Evolutionary conservation across 345 rosid genomes (phyloP), one percentile per base, ranked within the genome.

Genomic region (Hibiscus tridactylites): DNA sequence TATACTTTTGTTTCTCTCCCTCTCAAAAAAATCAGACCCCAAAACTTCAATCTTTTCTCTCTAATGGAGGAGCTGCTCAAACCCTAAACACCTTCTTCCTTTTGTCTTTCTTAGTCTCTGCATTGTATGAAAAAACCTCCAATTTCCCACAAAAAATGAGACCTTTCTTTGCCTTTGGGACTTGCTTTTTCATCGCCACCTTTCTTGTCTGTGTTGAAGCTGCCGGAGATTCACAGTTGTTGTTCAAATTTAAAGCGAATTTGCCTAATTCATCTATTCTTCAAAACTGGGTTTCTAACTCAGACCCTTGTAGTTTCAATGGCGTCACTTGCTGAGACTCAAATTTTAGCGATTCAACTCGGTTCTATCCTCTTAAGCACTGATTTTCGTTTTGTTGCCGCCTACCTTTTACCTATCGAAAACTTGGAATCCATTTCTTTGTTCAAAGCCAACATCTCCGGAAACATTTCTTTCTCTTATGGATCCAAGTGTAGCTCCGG

Each of bases 401-500:
- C 86, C 0, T 83, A 76, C 71, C 84, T 94, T 6, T 26, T 94
- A 66, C 74, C 85, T 7, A 85, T 94, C 15, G 82, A 76, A 3
- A 76, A 69, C 59, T 77, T 94, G 44, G 95, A 88, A 78, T 79
- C 81, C 54, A 80, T 94, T 46, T 73, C 82, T 35, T 79, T 91
- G 78, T 70, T 79, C 26, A 49, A 78, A 33, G 47, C 83, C 15
- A 77, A 90, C 77, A 73, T 94, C 74, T 83, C 91, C 44, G 98
- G 97, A 69, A 61, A 84, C 70, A 76, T 94, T 70, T 71, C 87
- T 37, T 68, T 82, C 72, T 86, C 87, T 46, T 15, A 70, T 75
- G 85, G 84, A 61, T 85, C 88, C 77, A 86, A 80, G 78, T 94
- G 98, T 81, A 82, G 97, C 72, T 74, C 90, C 3, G 71, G 79